Evolutionary conservation across 305 asterid species (phyloP).

Genomic region (Fraxinus albicans): DNA sequence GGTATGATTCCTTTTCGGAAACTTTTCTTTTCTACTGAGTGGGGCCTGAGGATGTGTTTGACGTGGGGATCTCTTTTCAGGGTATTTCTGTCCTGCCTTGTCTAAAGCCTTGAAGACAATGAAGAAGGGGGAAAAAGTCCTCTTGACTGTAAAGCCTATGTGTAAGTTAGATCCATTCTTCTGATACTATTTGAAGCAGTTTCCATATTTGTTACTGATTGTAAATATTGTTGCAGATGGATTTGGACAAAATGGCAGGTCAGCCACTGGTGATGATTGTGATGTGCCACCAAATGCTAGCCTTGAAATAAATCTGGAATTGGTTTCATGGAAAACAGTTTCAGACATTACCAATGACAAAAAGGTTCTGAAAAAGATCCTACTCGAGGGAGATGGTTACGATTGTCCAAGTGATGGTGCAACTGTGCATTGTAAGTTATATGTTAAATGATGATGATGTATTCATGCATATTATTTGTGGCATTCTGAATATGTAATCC

Average conservation of each 20-base stretch:
- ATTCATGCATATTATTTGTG: neutral
- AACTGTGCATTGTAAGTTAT: slow-evolving; percentile 54
- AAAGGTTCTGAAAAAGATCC: slow-evolving; percentile 73
- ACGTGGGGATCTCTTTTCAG: slow-evolving; percentile 29
- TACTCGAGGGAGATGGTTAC: slow-evolving; percentile 82
- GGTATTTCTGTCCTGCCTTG: slow-evolving; percentile 88
- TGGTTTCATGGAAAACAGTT: slow-evolving; percentile 80
- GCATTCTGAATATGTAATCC: neutral
- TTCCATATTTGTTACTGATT: neutral
- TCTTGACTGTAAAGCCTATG: slow-evolving; percentile 73
- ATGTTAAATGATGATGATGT: neutral
- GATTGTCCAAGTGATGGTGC: slow-evolving; percentile 87
- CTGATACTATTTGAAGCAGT: neutral
- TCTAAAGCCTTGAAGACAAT: slow-evolving; percentile 86
- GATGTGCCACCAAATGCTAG: slow-evolving; percentile 79
- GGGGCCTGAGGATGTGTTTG: neutral
- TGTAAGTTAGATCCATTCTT: slow-evolving; percentile 41
- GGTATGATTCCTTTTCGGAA: slow-evolving; percentile 33
- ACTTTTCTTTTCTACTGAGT: neutral
- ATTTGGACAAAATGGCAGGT: slow-evolving; percentile 80
- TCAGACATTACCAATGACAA: slow-evolving; percentile 74
- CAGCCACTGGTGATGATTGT: slow-evolving; percentile 56
- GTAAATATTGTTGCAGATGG: slow-evolving; percentile 56
- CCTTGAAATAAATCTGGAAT: slow-evolving; percentile 59
- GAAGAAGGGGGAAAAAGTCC: slow-evolving; percentile 87